phyloP scores from a whole-genome alignment of 2,329 filamentous ascomycete species.

The Fusarium luffae region DNA sequence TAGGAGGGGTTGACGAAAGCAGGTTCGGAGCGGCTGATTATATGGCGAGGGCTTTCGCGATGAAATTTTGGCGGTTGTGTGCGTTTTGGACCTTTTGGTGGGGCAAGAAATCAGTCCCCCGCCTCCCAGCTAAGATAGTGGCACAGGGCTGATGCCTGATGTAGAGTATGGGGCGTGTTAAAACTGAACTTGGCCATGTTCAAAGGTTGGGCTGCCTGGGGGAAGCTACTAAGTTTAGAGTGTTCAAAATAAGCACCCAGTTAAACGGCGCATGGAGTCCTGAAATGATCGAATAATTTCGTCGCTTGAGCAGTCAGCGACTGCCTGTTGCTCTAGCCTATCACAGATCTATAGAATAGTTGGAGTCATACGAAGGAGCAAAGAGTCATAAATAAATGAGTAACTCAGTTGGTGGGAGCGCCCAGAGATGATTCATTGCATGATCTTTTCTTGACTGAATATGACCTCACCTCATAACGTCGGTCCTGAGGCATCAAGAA shows the following conservation, averaged over 20 bases:
- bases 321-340: conserved; percentile 8
- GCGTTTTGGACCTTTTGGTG: conserved; percentile 52
- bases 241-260: not conserved
- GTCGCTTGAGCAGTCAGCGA: not conserved
- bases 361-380: conserved; percentile 32
- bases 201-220: conserved; percentile 10
- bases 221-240: not conserved
- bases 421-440: not conserved
- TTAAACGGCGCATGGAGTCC: not conserved
- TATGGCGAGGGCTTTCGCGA: conserved; percentile 50
- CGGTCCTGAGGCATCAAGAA: conserved; percentile 44
- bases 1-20: conserved; percentile 46
- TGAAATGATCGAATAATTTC: not conserved
- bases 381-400: conserved; percentile 29
- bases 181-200: conserved; percentile 25
- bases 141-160: conserved; percentile 30
- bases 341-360: conserved; percentile 8
- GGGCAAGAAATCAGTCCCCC: conserved; percentile 48
- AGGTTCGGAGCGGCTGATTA: conserved; percentile 47
- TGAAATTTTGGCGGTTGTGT: conserved; percentile 60
- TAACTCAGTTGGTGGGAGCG: not conserved
- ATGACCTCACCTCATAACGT: not conserved
- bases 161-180: conserved; percentile 22
- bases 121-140: conserved; percentile 23
- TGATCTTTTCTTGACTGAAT: not conserved